Base-by-base conservation (phyloP, 306 rosid species). In the Sicyos baderoa region DNA sequence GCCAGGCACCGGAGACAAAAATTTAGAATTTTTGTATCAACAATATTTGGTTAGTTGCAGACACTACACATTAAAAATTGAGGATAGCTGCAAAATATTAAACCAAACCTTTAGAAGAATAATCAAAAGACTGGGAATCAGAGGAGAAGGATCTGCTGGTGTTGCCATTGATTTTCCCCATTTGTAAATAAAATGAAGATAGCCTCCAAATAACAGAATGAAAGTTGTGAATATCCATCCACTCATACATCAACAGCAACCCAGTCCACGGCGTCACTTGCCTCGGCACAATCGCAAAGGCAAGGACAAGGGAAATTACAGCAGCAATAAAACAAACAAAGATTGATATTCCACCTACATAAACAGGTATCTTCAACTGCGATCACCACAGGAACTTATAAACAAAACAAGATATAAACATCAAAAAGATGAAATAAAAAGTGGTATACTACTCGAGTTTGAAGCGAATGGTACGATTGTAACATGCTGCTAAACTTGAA, bases 241-340 rank as follows among this genome's bases (percentile, higher is more conserved):
- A 94, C 77, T 94, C 99, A 70, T 94, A 94, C 95, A 87, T 88
- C 88, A 94, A 84, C 76, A 94, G 88, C 77, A 94, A 85, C 67
- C 99, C 99, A 76, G 97, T 90, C 97, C 97, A 94, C 40, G 99
- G 99, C 85, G 77, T 78, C 76, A 94, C 99, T 87, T 94, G 99
- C 45, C 80, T 88, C 25, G 99, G 99, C 68, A 94, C 91, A 56
- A 88, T 84, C 77, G 70, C 78, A 62, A 94, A 77, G 17, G 87
- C 74, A 61, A 94, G 72, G 27, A 79, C 95, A 27, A 90, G 86
- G 72, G 96, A 84, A 54, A 83, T 80, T 71, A 80, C 51, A 56
- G 84, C 95, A 73, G 82, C 81, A 79, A 77, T 37, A 74, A 94
- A 85, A 83, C 97, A 90, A 75, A 82, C 49, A 48, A 74, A 1